Evolutionary conservation across 352 stramenopile genomes (phyloP).

Genomic region (Phytophthora europaea): DNA sequence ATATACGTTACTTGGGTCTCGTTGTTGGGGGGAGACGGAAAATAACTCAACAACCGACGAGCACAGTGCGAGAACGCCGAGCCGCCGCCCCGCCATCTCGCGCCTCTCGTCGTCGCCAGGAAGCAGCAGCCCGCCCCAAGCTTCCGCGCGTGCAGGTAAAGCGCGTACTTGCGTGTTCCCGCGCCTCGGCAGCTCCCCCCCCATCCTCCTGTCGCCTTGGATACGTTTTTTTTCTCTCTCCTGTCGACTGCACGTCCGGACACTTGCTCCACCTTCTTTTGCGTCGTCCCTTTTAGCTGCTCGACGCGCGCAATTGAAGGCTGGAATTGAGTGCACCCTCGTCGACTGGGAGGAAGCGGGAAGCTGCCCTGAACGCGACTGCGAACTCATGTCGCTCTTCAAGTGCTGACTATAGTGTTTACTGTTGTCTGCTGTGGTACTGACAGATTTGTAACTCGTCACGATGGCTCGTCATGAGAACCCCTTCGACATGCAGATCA

Average conservation of each 20-base stretch:
- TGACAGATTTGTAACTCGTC: conserved; percentile 32
- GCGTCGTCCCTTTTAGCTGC: conserved; percentile 21
- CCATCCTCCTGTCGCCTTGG: neutral
- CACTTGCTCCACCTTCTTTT: conserved; percentile 25
- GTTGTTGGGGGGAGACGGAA: conserved; percentile 35
- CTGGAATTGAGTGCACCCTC: neutral
- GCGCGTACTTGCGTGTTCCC: neutral
- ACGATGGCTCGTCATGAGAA: conserved; percentile 92
- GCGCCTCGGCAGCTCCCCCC: neutral
- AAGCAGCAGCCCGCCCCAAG: conserved; percentile 22
- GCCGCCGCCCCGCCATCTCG: conserved; percentile 28
- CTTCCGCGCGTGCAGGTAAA: conserved; percentile 32
- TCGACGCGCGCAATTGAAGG: conserved; percentile 11
- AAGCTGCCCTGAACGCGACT: neutral
- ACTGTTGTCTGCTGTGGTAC: conserved; percentile 17
- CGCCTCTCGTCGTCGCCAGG: conserved; percentile 24
- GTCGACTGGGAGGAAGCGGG: neutral
- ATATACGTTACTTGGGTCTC: conserved; percentile 36
- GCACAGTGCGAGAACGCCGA: conserved; percentile 41
- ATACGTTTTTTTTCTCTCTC: conserved; percentile 30
- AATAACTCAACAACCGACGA: conserved; percentile 48
- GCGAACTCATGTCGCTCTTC: neutral
- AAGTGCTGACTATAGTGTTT: conserved; percentile 10
- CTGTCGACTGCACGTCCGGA: neutral
- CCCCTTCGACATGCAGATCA: conserved; percentile 98